Evolutionary conservation across 805 yeast genomes (phyloP).

Genomic region (Zygoascus tannicola): DNA sequence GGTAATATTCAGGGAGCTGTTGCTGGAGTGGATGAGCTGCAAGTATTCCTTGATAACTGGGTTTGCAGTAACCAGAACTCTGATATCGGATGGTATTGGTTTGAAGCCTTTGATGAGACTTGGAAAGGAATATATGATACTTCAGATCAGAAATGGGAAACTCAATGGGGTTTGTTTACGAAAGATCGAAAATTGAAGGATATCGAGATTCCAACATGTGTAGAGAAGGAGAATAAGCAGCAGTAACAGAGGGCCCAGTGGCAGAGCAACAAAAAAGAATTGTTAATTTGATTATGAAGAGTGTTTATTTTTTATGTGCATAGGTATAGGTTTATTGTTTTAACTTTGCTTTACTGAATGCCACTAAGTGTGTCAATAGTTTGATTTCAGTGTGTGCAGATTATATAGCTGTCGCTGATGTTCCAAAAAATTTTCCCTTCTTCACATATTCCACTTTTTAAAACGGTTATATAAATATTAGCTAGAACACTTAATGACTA

Average conservation of each 20-base stretch:
- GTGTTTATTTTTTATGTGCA: too few species aligned
- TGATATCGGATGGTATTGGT: constrained; percentile 45
- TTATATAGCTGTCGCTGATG: too few species aligned
- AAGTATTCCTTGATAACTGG: constrained; percentile 43
- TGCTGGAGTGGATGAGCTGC: constrained; percentile 39
- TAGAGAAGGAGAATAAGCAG: neutral
- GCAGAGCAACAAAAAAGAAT: constrained; percentile 2
- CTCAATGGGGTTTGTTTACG: constrained; percentile 62
- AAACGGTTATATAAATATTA: constrained; percentile 2
- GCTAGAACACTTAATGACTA: constrained; percentile 5
- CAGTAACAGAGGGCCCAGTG: neutral
- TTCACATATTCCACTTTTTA: constrained; percentile 7
- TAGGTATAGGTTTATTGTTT: neutral
- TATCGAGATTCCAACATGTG: constrained; percentile 35
- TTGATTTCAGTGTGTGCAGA: too few species aligned
- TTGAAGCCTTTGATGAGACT: constrained; percentile 67
- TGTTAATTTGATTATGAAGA: too few species aligned
- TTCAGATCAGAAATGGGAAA: constrained; percentile 47
- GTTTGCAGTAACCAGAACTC: constrained; percentile 36
- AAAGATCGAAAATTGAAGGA: constrained; percentile 37
- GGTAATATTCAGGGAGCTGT: constrained; percentile 38
- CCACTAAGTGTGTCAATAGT: too few species aligned
- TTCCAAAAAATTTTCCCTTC: constrained; percentile 1
- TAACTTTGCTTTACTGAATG: too few species aligned
- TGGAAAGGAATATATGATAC: constrained; percentile 52